phyloP scores from a whole-genome alignment of 2,329 filamentous ascomycete genomes.

The Diaporthe ampelina region DNA sequence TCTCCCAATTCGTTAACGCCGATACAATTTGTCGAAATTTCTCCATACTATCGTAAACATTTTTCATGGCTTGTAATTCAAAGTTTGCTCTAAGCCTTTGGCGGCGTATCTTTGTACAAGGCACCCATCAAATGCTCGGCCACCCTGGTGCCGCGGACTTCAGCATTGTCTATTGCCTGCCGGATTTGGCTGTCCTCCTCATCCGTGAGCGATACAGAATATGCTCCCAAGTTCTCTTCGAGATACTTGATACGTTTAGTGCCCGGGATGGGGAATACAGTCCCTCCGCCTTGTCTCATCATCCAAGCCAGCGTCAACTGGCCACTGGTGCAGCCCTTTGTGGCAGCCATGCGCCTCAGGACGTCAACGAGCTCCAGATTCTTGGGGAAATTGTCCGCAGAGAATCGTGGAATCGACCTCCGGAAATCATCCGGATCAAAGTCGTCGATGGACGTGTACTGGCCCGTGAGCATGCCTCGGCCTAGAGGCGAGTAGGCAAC shows the following conservation, averaged over 20 bases:
- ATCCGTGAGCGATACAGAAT: too few relatives aligned
- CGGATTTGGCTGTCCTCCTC: slow-evolving; percentile 44
- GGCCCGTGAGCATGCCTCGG: too few relatives aligned
- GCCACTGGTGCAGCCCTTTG: slow-evolving; percentile 66
- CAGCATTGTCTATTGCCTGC: not conserved
- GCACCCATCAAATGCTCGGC: slow-evolving; percentile 3
- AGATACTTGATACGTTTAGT: slow-evolving; percentile 63
- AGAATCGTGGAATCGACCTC: slow-evolving; percentile 54
- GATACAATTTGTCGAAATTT: too few relatives aligned
- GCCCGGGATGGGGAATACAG: slow-evolving; percentile 66
- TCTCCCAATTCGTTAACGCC: too few relatives aligned
- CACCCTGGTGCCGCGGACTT: slow-evolving; percentile 17
- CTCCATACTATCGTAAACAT: too few relatives aligned
- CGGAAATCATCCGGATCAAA: too few relatives aligned
- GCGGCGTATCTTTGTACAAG: slow-evolving; percentile 2
- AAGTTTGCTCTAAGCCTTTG: not conserved
- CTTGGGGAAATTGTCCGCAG: slow-evolving; percentile 61
- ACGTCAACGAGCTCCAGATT: slow-evolving; percentile 49
- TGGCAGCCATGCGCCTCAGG: slow-evolving; percentile 63
- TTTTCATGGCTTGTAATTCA: too few relatives aligned
- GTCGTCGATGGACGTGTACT: too few relatives aligned
- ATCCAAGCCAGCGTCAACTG: slow-evolving; percentile 76
- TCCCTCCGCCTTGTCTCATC: slow-evolving; percentile 71
- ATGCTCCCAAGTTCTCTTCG: slow-evolving; percentile 57
- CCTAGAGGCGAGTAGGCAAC: too few relatives aligned